phyloP scores from a whole-genome alignment of 1,139 yeast genomes.

The Nakaseomyces nivariensis region DNA sequence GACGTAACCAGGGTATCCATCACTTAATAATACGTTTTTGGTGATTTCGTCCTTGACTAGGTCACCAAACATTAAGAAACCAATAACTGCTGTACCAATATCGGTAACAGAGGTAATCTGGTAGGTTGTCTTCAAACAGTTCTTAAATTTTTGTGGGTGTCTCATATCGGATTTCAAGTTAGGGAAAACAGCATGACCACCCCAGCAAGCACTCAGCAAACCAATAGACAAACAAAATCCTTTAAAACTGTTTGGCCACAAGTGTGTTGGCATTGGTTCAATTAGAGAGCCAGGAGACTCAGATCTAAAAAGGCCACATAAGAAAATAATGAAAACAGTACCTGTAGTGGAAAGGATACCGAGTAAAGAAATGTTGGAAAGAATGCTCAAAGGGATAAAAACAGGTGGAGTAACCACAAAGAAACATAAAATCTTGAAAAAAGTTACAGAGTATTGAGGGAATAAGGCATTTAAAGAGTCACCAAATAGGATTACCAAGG shows the following conservation, averaged over 20 bases:
- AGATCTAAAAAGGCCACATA: constrained; percentile 52
- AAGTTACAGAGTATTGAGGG: constrained; percentile 39
- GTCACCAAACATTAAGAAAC: constrained; percentile 81
- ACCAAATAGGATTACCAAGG: constrained; percentile 70
- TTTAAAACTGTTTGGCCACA: constrained; percentile 44
- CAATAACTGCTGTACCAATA: constrained; percentile 64
- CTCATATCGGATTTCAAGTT: constrained; percentile 75
- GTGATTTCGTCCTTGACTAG: constrained; percentile 74
- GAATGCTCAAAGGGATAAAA: constrained; percentile 60
- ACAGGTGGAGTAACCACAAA: constrained; percentile 52
- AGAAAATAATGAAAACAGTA: constrained; percentile 46
- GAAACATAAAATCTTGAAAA: constrained; percentile 51
- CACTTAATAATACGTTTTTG: constrained; percentile 55
- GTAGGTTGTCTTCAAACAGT: constrained; percentile 47
- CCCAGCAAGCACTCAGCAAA: constrained; percentile 79
- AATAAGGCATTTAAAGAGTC: constrained; percentile 67
- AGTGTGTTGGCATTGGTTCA: constrained; percentile 40
- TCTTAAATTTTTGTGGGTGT: constrained; percentile 48
- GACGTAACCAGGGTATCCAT: constrained; percentile 64
- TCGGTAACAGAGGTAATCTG: constrained; percentile 64
- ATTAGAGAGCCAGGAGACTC: constrained; percentile 59
- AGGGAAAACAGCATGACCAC: constrained; percentile 83
- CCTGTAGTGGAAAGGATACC: constrained; percentile 67
- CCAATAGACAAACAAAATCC: constrained; percentile 57
- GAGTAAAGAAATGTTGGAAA: constrained; percentile 61